Base-by-base conservation (phyloP, 2,329 filamentous ascomycete species). In the Aspergillus nomiae region DNA sequence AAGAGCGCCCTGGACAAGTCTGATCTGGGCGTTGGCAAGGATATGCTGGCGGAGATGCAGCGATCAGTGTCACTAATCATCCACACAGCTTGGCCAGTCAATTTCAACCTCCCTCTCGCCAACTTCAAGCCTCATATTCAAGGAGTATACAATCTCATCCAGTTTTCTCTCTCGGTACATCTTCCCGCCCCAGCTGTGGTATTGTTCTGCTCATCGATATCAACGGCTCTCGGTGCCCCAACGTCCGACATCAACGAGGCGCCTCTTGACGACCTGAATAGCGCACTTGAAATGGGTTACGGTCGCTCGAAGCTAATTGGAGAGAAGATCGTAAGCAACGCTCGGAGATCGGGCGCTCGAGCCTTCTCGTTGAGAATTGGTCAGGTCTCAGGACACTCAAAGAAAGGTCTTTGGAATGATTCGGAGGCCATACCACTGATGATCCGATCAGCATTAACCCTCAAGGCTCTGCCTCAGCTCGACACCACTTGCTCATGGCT, bases 21-120 rank as follows among this genome's bases (percentile, higher is more conserved):
- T 2, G 65, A 71, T 5, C 76, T 86, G 2, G 83, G 83, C 4
- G 69, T 86, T 1, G 65, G 70, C 26, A 55, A 71, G 12, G 63
- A 69, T 4, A 69, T 72, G n/a, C 80, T 83, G 61, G 51, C 69
- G 4, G 61, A 74, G 32, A 75, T 86, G 57, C 77, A 76, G 6
- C 58, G 70, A 26, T 73, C 80, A 53, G 76, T 79, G 1, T 81
- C 82, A 4, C 73, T 78, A 14, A 80, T 86, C 50, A 79, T 85
- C 55, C 84, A 86, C 68, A 76, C 83, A 2, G 84, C 84, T 19
- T 86, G 84, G 84, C 81, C 83, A 1, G 84, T 86, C 58, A 85
- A 86, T 68, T 86, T 86, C 74, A 81, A 82, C 46, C 76, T 85
- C 60, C 81, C 81, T 1, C 74, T 86, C 1, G 65, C 72, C 26